phyloP scores from a whole-genome alignment of 208 protist genomes.

The Acanthamoeba culbertsoni region DNA sequence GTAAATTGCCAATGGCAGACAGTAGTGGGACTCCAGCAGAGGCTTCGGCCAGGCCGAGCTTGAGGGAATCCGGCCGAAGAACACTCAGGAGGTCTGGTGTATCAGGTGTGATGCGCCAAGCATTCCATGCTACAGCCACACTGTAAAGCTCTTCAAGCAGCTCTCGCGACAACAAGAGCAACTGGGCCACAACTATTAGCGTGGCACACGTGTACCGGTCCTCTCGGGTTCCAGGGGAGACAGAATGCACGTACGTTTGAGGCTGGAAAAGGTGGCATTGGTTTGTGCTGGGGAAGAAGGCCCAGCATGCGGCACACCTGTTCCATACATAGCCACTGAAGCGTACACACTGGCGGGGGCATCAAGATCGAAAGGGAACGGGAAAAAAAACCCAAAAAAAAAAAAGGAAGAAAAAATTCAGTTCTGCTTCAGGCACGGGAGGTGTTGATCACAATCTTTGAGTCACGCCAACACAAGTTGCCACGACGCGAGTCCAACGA shows the following conservation, averaged over 20 bases:
- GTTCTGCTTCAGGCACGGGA: background rate
- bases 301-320: background rate
- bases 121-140: background rate
- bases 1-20: background rate
- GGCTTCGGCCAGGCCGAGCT: background rate
- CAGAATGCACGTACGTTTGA: too few relatives aligned
- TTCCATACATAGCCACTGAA: background rate
- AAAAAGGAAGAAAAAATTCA: too few relatives aligned
- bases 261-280: background rate
- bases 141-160: background rate
- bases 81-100: background rate
- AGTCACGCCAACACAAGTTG: background rate
- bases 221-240: background rate
- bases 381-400: too few relatives aligned
- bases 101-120: background rate
- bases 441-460: background rate
- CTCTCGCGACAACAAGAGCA: background rate
- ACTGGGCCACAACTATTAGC: too few relatives aligned
- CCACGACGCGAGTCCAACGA: too few relatives aligned
- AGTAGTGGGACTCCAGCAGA: background rate
- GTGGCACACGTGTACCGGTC: too few relatives aligned
- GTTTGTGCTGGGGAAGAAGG: background rate
- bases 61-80: background rate
- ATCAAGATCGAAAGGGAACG: too few relatives aligned
- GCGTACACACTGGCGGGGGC: background rate